A percentile compares a stretch with the other conserved stretches of the same genome.
Conservation (phyloP, 1,284 basidiomycete species). For the Sporisorium sorghi region DNA sequence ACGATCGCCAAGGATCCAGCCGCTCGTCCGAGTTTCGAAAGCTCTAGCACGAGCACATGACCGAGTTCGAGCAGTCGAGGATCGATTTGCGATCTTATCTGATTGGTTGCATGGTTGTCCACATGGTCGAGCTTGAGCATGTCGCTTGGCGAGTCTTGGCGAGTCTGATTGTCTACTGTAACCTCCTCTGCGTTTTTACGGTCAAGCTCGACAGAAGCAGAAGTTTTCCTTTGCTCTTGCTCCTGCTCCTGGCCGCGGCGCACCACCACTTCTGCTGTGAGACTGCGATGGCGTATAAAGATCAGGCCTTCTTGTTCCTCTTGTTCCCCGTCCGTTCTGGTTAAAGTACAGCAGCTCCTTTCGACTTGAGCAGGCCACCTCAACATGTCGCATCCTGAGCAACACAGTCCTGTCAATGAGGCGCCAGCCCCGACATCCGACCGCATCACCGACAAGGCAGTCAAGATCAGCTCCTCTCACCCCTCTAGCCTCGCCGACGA, state of each 20-base stretch:
- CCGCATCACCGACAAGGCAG: background rate
- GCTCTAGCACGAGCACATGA: background rate
- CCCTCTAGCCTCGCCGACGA: constrained; percentile 10
- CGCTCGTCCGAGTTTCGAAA: background rate
- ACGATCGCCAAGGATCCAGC: background rate
- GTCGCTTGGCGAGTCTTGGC: too few species aligned
- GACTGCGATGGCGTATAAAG: background rate
- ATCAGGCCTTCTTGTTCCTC: background rate
- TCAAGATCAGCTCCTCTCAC: constrained; percentile 6
- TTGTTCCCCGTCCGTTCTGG: background rate
- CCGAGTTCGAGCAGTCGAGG: background rate
- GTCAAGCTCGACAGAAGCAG: background rate
- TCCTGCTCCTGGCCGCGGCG: background rate
- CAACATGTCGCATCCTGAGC: background rate
- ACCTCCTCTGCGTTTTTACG: background rate
- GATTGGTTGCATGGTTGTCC: constrained; percentile 10
- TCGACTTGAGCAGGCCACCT: background rate
- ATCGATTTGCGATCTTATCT: constrained; percentile 30
- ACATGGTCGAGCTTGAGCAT: background rate
- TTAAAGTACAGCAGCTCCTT: too few species aligned
- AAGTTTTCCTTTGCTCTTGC: too few species aligned
- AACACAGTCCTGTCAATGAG: background rate
- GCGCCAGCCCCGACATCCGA: background rate
- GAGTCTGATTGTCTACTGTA: too few species aligned
- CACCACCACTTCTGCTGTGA: background rate